phyloP scores from a whole-genome alignment of 352 stramenopile species.

The Phytophthora megakarya region DNA sequence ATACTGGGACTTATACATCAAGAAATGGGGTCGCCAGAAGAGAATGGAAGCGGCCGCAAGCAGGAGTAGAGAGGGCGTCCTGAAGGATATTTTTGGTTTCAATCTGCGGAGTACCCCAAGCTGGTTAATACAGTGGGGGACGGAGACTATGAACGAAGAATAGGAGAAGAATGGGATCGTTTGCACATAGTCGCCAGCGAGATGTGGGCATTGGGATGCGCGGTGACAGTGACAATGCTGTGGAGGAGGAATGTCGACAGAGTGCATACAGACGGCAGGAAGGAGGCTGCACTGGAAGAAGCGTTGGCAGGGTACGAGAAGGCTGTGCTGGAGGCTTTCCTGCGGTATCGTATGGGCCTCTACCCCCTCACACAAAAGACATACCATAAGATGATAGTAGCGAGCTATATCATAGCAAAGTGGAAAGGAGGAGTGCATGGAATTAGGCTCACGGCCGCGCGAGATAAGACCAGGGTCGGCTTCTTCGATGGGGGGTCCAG shows the following conservation, averaged over 20 bases:
- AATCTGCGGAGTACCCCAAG: not conserved
- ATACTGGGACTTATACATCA: not conserved
- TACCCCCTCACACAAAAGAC: too few species aligned
- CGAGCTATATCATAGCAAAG: not conserved
- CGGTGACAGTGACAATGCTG: not conserved
- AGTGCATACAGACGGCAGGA: not conserved
- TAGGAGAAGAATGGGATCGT: not conserved
- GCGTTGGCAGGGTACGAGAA: too few species aligned
- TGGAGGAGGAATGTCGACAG: conserved; percentile 1
- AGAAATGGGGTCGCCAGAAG: not conserved
- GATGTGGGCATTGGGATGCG: not conserved
- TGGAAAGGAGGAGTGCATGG: too few species aligned
- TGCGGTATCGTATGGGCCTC: too few species aligned
- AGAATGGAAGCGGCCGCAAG: too few species aligned
- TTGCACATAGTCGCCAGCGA: not conserved
- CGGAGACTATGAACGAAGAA: not conserved
- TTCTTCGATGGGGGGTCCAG: conserved; percentile 3
- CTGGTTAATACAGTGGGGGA: not conserved
- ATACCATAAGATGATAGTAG: too few species aligned
- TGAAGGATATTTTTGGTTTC: not conserved
- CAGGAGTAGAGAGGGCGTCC: not conserved
- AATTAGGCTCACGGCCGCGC: too few species aligned
- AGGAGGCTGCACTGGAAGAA: too few species aligned
- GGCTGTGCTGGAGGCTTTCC: too few species aligned
- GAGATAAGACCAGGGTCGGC: not conserved